Conservation (phyloP, 208 protist genomes). For the Acanthamoeba divionensis region DNA sequence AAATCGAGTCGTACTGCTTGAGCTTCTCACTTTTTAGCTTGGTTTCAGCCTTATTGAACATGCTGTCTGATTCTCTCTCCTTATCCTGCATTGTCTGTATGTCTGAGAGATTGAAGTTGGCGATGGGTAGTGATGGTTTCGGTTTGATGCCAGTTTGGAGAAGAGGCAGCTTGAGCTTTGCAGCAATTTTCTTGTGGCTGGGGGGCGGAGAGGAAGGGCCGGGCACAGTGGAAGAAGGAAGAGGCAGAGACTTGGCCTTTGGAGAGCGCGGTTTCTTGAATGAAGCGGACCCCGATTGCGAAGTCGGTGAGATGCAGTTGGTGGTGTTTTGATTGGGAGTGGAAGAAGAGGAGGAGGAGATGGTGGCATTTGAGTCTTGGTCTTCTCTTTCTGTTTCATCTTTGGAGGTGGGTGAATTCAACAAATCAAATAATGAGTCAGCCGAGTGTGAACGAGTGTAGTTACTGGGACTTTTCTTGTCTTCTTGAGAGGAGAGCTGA, state of each 20-base stretch:
- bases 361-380: too few species aligned
- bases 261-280: background rate
- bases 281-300: background rate
- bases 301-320: background rate
- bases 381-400: too few species aligned
- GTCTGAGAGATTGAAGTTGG: conserved; percentile 30
- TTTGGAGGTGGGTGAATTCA: too few species aligned
- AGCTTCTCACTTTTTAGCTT: conserved; percentile 18
- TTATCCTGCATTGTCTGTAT: conserved; percentile 5
- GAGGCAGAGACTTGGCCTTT: background rate
- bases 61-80: background rate
- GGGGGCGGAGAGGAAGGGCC: background rate
- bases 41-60: conserved; percentile 13
- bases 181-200: background rate
- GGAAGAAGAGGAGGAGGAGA: background rate
- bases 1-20: conserved; percentile 49
- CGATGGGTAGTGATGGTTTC: background rate
- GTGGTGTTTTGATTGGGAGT: background rate
- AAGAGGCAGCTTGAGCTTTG: conserved; percentile 12
- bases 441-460: conserved; percentile 24
- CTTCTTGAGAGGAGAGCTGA: too few species aligned
- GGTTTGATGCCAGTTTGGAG: background rate
- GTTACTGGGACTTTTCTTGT: too few species aligned
- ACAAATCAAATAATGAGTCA: too few species aligned
- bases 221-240: background rate